Base-by-base conservation (phyloP, 352 stramenopile genomes). In the Phytophthora citricola region DNA sequence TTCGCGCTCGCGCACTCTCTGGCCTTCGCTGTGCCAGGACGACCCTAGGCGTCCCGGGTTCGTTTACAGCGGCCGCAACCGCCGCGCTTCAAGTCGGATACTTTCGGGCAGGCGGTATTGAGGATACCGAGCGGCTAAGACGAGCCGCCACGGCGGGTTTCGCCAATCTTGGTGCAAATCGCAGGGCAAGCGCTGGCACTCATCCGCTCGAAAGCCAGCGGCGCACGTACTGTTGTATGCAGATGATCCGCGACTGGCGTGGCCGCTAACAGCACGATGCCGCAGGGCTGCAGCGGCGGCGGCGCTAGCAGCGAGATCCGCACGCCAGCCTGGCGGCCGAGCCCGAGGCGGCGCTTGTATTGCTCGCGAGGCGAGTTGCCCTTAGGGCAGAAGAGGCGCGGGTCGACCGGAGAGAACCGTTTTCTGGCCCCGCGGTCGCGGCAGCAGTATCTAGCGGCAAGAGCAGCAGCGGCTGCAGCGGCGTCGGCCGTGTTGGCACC, bases 241-340 rank as follows among this genome's bases (percentile, higher is more conserved):
- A 76, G 68, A 76, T 72, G 68, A 76, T 76, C 63, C 68, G 48
- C 39, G 44, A 61, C 67, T 75, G 63, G 51, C 67, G 67, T 75
- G 62, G 45, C 64, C 64, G 24, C 27, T 58, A 57, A 36, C 31
- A 53, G 52, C 65, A 61, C 49, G 53, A 69, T 69, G 29, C 61
- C 7, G 45, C 29, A 50, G 8, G 31, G 31, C 31, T 36, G 31
- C 31, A 12, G 31, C 31, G 9, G 8, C 56, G 43, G 48, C 47
- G 58, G 39, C 40, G 48, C 40, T 66, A 63, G 55, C 61, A 22
- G 61, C 59, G 56, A 71, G 61, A 70, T 70, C 58, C 47, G 54
- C 60, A 68, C 66, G 60, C 49, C 52, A 74, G 53, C 9, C 15
- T 39, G 4, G 45, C 43, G 29, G 31, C 17, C 12, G 4, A 40